A percentile compares a stretch with the other conserved stretches of the same genome.
Evolutionary conservation across 1,284 basidiomycete genomes (phyloP).

Genomic region (Apiotrichum akiyoshidainum): DNA sequence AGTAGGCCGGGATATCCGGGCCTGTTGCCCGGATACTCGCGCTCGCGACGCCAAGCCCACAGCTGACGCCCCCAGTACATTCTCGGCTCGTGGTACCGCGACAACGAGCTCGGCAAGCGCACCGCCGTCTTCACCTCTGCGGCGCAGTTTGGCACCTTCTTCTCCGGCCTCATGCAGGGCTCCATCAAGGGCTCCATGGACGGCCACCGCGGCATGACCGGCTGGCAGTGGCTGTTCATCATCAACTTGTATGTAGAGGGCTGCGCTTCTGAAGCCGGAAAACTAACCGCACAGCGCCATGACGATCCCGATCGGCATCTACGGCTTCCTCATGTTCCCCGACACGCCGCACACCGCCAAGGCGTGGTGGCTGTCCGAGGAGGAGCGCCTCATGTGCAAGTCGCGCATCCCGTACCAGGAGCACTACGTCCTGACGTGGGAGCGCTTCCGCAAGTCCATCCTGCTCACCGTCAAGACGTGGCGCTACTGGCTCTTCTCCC

Average conservation of each 20-base stretch:
- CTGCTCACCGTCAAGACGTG: constrained; percentile 23
- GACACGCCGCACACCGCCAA: constrained; percentile 39
- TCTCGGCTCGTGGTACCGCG: constrained; percentile 47
- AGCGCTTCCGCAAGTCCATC: constrained; percentile 24
- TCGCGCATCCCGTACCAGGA: constrained; percentile 26
- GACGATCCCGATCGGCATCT: constrained; percentile 39
- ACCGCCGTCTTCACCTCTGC: constrained; percentile 42
- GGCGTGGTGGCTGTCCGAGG: constrained; percentile 40
- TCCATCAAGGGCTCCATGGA: constrained; percentile 36
- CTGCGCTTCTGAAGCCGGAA: no score
- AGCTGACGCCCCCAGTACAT: constrained; percentile 29
- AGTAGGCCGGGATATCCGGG: not conserved
- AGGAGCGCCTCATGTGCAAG: constrained; percentile 34
- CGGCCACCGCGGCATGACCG: constrained; percentile 26
- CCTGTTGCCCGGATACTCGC: not conserved
- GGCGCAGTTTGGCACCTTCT: constrained; percentile 40
- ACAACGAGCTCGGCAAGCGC: constrained; percentile 41
- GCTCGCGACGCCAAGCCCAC: not conserved
- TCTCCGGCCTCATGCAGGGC: constrained; percentile 46
- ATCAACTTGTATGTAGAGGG: not conserved
- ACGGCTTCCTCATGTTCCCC: constrained; percentile 46
- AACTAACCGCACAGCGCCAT: constrained; percentile 27
- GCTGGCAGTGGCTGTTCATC: constrained; percentile 42
- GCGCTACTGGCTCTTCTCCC: constrained; percentile 38
- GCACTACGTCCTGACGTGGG: constrained; percentile 32